A percentile compares a stretch with the other conserved stretches of the same genome.
Evolutionary conservation across 306 rosid genomes (phyloP).

Genomic region (Vigna nakashimae): DNA sequence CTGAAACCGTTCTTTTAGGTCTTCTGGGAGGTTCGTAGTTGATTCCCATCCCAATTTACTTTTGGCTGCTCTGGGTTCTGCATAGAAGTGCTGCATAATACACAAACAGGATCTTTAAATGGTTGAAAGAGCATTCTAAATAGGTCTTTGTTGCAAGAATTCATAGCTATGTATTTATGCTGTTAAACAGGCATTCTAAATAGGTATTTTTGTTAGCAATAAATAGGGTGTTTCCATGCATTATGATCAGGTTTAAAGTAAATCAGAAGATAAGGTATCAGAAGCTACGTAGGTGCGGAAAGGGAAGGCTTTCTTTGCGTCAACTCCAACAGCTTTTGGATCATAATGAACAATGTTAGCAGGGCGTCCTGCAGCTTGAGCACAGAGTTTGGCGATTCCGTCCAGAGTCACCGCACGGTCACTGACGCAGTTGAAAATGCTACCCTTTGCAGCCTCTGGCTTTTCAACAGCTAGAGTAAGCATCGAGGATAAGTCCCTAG

Average conservation of each 20-base stretch:
- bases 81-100: slow-evolving; percentile 85
- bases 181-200: neutral
- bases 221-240: neutral
- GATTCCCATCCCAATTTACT: slow-evolving; percentile 77
- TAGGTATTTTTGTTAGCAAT: neutral
- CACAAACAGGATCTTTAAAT: slow-evolving; percentile 7
- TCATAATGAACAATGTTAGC: slow-evolving; percentile 84
- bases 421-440: slow-evolving; percentile 80
- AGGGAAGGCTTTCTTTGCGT: slow-evolving; percentile 95
- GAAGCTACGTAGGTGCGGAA: slow-evolving; percentile 74
- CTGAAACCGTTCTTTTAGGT: slow-evolving; percentile 80
- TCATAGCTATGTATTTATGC: neutral
- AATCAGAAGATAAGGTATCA: slow-evolving; percentile 11
- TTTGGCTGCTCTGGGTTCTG: slow-evolving; percentile 95
- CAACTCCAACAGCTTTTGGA: slow-evolving; percentile 83
- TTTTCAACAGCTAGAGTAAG: slow-evolving; percentile 87
- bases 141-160: no score
- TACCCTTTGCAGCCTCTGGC: slow-evolving; percentile 68
- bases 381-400: slow-evolving; percentile 91
- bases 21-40: slow-evolving; percentile 75
- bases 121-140: neutral
- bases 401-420: slow-evolving; percentile 89
- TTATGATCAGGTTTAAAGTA: neutral
- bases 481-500: slow-evolving; percentile 83
- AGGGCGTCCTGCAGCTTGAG: slow-evolving; percentile 86